Base-by-base conservation (phyloP, 2,329 filamentous ascomycete genomes). In the Lachnellula subtilissima region DNA sequence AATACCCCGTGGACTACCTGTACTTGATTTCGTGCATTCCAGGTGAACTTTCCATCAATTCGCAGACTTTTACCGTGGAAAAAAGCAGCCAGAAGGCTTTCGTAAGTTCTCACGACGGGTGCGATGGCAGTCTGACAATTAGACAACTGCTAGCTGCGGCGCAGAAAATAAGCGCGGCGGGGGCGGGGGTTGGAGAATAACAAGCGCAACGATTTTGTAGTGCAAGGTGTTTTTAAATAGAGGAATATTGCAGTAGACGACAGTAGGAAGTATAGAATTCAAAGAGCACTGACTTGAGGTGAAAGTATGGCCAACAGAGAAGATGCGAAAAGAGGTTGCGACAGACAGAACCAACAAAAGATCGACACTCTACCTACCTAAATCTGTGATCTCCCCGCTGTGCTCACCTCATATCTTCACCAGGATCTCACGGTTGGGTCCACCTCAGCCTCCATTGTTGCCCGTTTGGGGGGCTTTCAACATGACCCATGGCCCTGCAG, bases 41-140 rank as follows among this genome's bases (percentile, higher is more conserved):
- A 50, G 39, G 11, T 50, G 46, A 50, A 46, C 22, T 48, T 58
- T 61, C 59, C 59, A 64, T 64, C 40, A 54, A 61, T 57, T n/a
- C 46, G 19, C 23, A 32, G 40, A 37, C 19, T 25, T 51, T 42
- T 49, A 22, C 25, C 19, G 23, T 22, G 14, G 19, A 37, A 14
- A 6, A 14, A 14, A 17, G 23, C 22, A 15, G 25, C 8, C 5
- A 35, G 48, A 43, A 23, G 36, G n/a, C n/a, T 32, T 9, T 52
- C 15, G 19, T 28, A 32, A 43, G 46, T 19, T 39, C 12, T 23
- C n/a, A 19, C 42, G n/a, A 32, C 1, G 28, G 28, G 28, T 28
- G 36, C 19, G 48, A 17, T 9, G 39, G 17, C 50, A 46, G 35
- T 32, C 11, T 50, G 17, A 37, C 35, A 32, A 19, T 53, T 40